phyloP scores from a whole-genome alignment of 306 rosid genomes.

The Phaseolus lunatus region DNA sequence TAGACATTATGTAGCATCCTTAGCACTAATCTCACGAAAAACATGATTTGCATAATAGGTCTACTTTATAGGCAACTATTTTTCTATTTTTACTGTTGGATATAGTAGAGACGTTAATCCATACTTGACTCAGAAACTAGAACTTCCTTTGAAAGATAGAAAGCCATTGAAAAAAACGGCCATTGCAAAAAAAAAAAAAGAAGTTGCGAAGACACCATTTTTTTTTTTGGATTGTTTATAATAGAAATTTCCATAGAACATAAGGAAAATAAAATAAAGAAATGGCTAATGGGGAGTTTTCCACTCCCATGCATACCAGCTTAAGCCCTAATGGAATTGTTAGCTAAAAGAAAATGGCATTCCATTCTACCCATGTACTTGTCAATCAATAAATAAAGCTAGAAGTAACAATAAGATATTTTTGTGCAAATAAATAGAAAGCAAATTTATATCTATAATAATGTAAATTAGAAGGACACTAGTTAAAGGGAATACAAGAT shows the following conservation, averaged over 20 bases:
- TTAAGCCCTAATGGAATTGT: neutral
- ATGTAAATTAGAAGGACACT: neutral
- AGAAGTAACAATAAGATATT: neutral
- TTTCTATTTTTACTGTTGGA: constrained; percentile 1
- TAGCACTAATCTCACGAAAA: neutral
- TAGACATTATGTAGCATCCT: constrained; percentile 23
- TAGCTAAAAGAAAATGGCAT: neutral
- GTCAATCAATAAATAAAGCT: neutral
- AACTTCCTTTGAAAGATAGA: neutral
- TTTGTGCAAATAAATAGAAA: neutral
- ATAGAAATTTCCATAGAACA: neutral
- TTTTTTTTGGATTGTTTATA: neutral
- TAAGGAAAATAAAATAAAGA: neutral
- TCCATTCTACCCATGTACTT: neutral
- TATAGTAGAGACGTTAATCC: neutral
- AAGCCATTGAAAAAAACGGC: neutral
- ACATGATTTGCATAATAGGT: neutral
- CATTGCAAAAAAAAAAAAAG: neutral
- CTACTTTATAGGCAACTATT: neutral
- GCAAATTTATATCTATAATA: neutral
- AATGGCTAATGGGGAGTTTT: neutral
- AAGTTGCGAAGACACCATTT: neutral
- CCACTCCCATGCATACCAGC: neutral
- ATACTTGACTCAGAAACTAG: neutral
- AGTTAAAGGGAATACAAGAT: neutral